Base-by-base conservation (phyloP, 495 filamentous ascomycete species). In the Penicillium psychrofluorescens region DNA sequence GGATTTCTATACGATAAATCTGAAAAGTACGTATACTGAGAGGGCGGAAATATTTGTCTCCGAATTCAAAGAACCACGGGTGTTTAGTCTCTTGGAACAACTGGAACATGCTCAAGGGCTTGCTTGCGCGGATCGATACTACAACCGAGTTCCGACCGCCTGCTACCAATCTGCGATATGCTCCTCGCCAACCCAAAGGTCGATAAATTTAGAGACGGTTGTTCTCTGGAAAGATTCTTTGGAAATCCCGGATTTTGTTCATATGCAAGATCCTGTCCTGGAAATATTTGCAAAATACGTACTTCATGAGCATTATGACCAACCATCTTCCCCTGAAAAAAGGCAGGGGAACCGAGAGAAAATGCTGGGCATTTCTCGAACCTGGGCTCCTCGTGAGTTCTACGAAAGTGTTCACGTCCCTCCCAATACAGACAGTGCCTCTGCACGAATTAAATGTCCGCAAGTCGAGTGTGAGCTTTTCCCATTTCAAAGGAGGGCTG, bases 401-500 rank as follows among this genome's bases (percentile, higher is more conserved):
- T 87, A 86, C 49, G 68, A 77, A 13, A 77, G 70, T 51, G 78
- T 83, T 11, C 72, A 85, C 58, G 73, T 83, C 27, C 81, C 83
- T 6, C 41, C 49, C 5, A 59, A 62, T 30, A 66, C 63, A 15
- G 33, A 56, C 36, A 44, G 55, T 2, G 35, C 71, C 34, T 63
- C 75, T 13, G 58, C 58, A 11, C 39, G 61, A n/a, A 61, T 80
- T 4, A 58, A 64, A 49, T 64, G 65, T 34, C 54, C 54, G 11
- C 36, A 66, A 8, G 50, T 79, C 6, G 56, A 69, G 11, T 80
- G 70, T 46, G 54, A 73, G 27, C 66, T 89, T 4, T 85, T 83
- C 53, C 81, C 84, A 0, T 90, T 88, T 50, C 85, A 90, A 54
- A 71, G 74, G 45, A 70, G 85, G 49, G 75, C 85, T n/a, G 73